Evolutionary conservation across 2,329 filamentous ascomycete genomes (phyloP).

Genomic region (Fusarium tupiense): DNA sequence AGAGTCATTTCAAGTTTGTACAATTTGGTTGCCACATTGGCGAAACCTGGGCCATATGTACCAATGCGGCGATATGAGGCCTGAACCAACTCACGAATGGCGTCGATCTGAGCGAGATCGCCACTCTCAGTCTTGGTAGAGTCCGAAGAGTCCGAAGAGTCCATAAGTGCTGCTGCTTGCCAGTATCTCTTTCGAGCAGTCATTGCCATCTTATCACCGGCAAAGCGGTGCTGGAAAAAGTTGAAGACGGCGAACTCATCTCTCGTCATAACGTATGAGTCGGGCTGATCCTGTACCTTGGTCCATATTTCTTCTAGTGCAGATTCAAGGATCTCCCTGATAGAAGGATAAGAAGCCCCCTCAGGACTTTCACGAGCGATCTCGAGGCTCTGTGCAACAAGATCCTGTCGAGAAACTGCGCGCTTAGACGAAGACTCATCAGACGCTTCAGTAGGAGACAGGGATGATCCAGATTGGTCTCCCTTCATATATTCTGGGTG

Average conservation of each 20-base stretch:
- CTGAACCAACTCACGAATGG: not conserved
- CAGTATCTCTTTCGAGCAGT: conserved; percentile 64
- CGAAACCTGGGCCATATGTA: not conserved
- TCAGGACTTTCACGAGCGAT: conserved; percentile 78
- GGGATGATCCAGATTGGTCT: not conserved
- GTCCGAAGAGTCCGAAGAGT: no score
- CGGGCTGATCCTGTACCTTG: conserved; percentile 70
- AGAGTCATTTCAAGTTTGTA: not conserved
- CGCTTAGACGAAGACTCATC: not conserved
- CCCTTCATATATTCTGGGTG: not conserved
- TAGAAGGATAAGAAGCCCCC: conserved; percentile 68
- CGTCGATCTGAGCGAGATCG: not conserved
- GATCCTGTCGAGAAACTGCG: conserved; percentile 38
- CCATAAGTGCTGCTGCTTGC: conserved; percentile 32
- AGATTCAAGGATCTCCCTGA: conserved; percentile 72
- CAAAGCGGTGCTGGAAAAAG: conserved; percentile 77
- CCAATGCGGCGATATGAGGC: not conserved
- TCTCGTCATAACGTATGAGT: conserved; percentile 75
- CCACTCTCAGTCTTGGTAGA: not conserved
- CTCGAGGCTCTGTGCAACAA: conserved; percentile 75
- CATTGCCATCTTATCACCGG: conserved; percentile 58
- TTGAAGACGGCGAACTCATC: conserved; percentile 90
- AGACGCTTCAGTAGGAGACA: not conserved
- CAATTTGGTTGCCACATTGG: not conserved
- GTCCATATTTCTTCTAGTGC: conserved; percentile 73